phyloP scores from a whole-genome alignment of 768 basidiomycete species.

The Tylopilus sp. region DNA sequence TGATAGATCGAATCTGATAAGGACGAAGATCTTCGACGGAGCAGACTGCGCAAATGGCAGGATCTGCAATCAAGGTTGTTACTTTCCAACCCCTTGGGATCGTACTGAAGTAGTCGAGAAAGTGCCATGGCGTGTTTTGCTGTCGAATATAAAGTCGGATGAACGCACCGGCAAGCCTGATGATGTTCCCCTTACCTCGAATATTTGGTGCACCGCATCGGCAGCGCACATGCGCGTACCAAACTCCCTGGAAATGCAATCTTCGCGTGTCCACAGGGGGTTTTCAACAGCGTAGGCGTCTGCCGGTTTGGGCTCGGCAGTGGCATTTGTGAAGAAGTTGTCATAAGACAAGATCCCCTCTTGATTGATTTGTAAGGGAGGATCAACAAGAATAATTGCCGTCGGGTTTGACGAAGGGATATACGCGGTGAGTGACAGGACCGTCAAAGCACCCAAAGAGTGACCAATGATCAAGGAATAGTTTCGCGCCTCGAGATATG shows the following conservation, averaged over 20 bases:
- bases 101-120: constrained; percentile 3
- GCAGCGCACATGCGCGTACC: constrained; percentile 12
- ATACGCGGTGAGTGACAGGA: constrained; percentile 3
- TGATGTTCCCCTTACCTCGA: neutral
- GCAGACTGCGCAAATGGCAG: neutral
- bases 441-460: constrained; percentile 11
- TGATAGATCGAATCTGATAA: constrained; percentile 10
- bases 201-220: neutral
- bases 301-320: neutral
- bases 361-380: constrained; percentile 1
- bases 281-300: constrained; percentile 6
- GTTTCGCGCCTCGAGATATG: constrained; percentile 11
- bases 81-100: constrained; percentile 11
- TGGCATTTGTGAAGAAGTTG: neutral
- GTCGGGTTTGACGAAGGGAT: constrained; percentile 9
- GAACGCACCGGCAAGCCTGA: neutral
- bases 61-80: constrained; percentile 19
- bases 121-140: constrained; percentile 20
- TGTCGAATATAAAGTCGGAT: neutral
- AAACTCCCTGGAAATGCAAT: constrained; percentile 5
- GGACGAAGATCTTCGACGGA: constrained; percentile 7
- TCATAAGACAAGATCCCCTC: neutral
- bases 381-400: constrained; percentile 22
- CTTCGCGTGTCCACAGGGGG: constrained; percentile 11
- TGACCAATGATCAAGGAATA: constrained; percentile 24